Base-by-base conservation (phyloP, 2,329 filamentous ascomycete genomes). In the Microdochium bolleyi region DNA sequence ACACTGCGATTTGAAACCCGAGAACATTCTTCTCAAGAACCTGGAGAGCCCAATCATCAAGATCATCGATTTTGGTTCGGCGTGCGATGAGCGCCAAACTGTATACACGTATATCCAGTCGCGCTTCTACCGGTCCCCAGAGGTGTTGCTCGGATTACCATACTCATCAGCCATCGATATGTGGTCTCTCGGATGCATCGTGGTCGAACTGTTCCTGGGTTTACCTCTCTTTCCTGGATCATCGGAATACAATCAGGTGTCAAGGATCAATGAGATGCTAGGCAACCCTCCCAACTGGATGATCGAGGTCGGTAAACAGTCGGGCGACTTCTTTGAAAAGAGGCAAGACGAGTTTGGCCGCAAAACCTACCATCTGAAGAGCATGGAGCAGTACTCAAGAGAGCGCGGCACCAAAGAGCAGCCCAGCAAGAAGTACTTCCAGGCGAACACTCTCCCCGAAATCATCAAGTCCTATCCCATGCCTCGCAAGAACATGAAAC, bases 21-120 rank as follows among this genome's bases (percentile, higher is more conserved):
- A 99, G 70, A 99, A 99, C 62, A 99, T 99, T 54, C 73, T 99
- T 46, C 77, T 99, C 52, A 99, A 99, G 71, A 99, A 99, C 67
- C 83, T 99, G 44, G 94, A 99, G 69, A 97, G 92, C 63, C 94
- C 94, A 2, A 97, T 99, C 60, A 99, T 99, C 79, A 99, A 99
- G 71, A 96, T 99, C 64, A 99, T 99, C 68, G 94, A 99, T 77
- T 99, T 99, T 66, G 94, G 94, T 46, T 99, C 94, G 37, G 94
- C 94, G 14, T 99, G 94, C 69, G 94, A 99, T 68, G 94, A 99
- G 72, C 85, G 94, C 50, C 94, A 99, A 69, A 99, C 94, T 0
- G 94, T 99, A 25, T 99, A 99, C 70, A 99, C 94, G 5, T 99
- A 99, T 68, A 99, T 99, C 56, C 94, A 99, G 69, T 99, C 94